Percentiles rank a stretch among this genome's conserved stretches.
phyloP scores from a whole-genome alignment of 2,329 filamentous ascomycete genomes.

The Xylaria sp. region DNA sequence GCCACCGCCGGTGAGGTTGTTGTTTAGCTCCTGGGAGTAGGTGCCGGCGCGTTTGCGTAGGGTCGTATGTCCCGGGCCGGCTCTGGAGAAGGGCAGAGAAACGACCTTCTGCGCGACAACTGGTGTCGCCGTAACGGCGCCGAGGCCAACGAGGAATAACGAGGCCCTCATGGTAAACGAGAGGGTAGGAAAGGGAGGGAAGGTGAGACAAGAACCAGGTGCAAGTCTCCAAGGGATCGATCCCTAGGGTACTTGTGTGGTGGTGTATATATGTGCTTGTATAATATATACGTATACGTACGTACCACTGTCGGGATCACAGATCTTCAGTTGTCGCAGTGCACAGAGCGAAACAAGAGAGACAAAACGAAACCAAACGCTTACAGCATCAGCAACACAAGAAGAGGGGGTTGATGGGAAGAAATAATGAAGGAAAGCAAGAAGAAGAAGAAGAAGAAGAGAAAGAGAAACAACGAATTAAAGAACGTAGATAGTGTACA shows the following conservation, averaged over 20 bases:
- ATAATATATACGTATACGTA: not conserved
- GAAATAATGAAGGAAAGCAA: not conserved
- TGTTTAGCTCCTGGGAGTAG: constrained; percentile 57
- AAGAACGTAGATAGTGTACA: not conserved
- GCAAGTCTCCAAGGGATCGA: not conserved
- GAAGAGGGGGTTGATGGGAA: not conserved
- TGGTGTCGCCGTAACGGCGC: constrained; percentile 29
- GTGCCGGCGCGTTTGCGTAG: constrained; percentile 43
- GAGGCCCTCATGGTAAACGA: constrained; percentile 39
- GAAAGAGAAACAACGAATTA: not conserved
- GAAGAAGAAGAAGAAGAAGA: not conserved
- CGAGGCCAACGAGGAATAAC: constrained; percentile 34
- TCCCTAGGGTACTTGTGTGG: not conserved
- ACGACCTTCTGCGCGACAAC: constrained; percentile 44
- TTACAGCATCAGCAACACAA: constrained; percentile 8
- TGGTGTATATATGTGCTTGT: not conserved
- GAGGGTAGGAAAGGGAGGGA: not conserved
- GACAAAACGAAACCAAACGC: constrained; percentile 8
- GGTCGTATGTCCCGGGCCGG: constrained; percentile 23
- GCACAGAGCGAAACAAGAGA: constrained; percentile 3
- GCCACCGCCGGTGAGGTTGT: constrained; percentile 65
- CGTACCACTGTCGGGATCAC: not conserved
- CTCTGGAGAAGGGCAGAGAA: constrained; percentile 44
- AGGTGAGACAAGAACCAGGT: not conserved
- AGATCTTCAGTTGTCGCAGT: constrained; percentile 7